These are phyloP conservation scores for Amanita pallidorosea DNA, from an alignment of 768 basidiomycete species.

Conservation along the genomic window DNA sequence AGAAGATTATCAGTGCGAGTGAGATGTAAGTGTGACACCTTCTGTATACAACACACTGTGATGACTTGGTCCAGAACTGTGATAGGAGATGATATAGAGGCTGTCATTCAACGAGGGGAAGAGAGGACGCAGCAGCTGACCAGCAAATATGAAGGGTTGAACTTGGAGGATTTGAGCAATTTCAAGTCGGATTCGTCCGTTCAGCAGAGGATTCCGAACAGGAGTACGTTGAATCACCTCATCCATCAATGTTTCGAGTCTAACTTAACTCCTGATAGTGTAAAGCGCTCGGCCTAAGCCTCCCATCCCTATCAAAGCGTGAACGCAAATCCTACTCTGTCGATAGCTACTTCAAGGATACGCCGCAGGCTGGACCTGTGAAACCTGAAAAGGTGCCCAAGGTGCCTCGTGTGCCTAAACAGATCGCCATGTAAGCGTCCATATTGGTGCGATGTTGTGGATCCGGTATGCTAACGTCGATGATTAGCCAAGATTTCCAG, in stretches of 20 bases:
- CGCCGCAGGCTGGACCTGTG: slow-evolving; percentile 66
- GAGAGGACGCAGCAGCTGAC: too few relatives aligned
- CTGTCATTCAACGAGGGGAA: too few relatives aligned
- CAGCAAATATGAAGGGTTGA: too few relatives aligned
- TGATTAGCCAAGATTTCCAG: too few relatives aligned
- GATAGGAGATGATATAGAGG: too few relatives aligned
- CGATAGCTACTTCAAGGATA: slow-evolving; percentile 92
- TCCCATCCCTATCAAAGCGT: too few relatives aligned
- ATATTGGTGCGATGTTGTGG: not conserved
- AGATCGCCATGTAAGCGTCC: slow-evolving; percentile 60
- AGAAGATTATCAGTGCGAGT: too few relatives aligned
- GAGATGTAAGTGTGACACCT: too few relatives aligned
- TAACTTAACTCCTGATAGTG: slow-evolving; percentile 25
- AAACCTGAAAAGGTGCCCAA: slow-evolving; percentile 78
- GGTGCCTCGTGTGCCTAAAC: slow-evolving; percentile 74
- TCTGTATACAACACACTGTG: too few relatives aligned
- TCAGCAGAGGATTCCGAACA: slow-evolving; percentile 84
- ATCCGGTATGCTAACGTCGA: too few relatives aligned
- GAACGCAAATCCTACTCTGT: slow-evolving; percentile 92
- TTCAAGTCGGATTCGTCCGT: slow-evolving; percentile 86
- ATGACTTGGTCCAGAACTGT: too few relatives aligned
- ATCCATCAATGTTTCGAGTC: not conserved
- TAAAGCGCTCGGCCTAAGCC: slow-evolving; percentile 62
- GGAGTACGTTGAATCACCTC: slow-evolving; percentile 37
- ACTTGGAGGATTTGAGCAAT: too few relatives aligned